These are phyloP conservation scores for Rhodotorula sp. DNA, from an alignment of 1,284 basidiomycete species.

Conservation along the genomic window DNA sequence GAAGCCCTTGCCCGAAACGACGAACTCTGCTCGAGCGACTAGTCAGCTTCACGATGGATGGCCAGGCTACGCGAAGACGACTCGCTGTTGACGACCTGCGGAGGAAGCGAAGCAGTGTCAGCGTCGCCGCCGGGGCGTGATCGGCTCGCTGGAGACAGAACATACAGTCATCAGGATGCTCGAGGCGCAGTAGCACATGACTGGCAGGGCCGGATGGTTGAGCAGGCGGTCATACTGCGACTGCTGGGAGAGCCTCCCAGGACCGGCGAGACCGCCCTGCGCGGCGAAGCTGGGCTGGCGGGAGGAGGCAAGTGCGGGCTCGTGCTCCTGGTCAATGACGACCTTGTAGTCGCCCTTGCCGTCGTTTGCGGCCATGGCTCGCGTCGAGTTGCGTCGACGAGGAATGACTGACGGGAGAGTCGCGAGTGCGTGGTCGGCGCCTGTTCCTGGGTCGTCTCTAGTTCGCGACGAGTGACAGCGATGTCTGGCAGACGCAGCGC, in stretches of 20 bases:
- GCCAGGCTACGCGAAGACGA: neutral
- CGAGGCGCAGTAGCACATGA: conserved; percentile 86
- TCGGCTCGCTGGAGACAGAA: neutral
- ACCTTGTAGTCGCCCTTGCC: conserved; percentile 33
- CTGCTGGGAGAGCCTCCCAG: neutral
- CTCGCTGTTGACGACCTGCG: conserved; percentile 26
- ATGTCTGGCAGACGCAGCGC: neutral
- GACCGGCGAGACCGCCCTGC: neutral
- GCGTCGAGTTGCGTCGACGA: neutral
- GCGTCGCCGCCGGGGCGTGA: no score
- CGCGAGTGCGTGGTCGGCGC: neutral
- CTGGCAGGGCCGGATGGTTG: conserved; percentile 61
- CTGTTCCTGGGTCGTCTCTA: neutral
- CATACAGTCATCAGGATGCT: conserved; percentile 95
- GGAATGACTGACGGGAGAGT: neutral
- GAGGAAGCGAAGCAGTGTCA: neutral
- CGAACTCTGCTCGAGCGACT: conserved; percentile 60
- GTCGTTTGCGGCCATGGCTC: conserved; percentile 6
- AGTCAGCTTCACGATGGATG: no score
- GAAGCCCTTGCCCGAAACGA: conserved; percentile 89
- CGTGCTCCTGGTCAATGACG: conserved; percentile 27
- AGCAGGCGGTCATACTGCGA: conserved; percentile 8
- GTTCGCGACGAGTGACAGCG: no score
- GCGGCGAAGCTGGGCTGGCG: conserved; percentile 2
- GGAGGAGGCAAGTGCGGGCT: neutral